These are phyloP conservation scores for Ambrosia hybrid DNA, from an alignment of 140 eudicot genomes.

Conservation along the genomic window DNA sequence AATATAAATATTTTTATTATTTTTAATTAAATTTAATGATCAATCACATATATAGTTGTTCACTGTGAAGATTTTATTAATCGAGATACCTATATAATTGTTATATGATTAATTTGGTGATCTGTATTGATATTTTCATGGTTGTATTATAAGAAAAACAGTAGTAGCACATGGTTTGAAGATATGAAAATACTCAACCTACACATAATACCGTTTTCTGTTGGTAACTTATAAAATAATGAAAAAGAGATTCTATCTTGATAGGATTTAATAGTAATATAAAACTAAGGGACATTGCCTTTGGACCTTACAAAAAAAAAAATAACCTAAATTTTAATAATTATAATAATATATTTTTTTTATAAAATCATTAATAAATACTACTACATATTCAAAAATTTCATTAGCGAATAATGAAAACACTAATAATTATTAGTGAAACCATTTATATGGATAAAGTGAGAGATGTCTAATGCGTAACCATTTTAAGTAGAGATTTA, in stretches of 20 bases:
- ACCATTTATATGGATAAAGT: too few relatives aligned
- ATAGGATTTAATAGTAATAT: neutral
- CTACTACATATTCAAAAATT: too few relatives aligned
- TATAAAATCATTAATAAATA: too few relatives aligned
- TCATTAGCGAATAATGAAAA: too few relatives aligned
- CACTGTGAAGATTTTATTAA: neutral
- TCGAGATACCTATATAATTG: conserved; percentile 7
- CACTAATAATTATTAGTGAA: too few relatives aligned
- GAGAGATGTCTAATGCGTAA: too few relatives aligned
- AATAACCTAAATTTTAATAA: neutral
- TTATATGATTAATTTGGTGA: conserved; percentile 16
- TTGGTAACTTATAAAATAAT: conserved; percentile 17
- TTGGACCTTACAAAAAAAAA: too few relatives aligned
- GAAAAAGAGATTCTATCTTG: conserved; percentile 9
- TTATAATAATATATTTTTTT: neutral
- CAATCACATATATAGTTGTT: neutral
- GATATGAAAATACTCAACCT: conserved; percentile 14
- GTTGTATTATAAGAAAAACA: conserved; percentile 23
- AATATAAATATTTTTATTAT: neutral
- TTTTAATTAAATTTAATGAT: neutral
- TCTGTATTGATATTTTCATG: conserved; percentile 11
- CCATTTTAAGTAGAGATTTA: too few relatives aligned
- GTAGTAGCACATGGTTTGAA: conserved; percentile 35
- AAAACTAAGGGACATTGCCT: neutral
- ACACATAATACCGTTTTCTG: conserved; percentile 34